Conservation (phyloP, 371 early-diverging fungal genomes). For the Mucor lusitanicus region DNA sequence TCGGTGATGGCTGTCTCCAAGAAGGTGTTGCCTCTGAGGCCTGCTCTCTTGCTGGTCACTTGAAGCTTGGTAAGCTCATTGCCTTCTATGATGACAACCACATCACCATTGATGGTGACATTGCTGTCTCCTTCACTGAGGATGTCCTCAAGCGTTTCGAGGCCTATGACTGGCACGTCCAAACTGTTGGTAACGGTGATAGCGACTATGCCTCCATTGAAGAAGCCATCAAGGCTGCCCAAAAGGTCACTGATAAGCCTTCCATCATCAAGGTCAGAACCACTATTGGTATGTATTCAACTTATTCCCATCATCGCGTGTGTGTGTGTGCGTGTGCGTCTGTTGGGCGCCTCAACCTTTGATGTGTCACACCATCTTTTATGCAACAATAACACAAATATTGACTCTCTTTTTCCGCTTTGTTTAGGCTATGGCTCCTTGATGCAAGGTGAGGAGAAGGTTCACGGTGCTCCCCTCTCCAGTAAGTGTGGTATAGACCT, state of each 20-base stretch:
- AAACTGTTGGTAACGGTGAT: conserved; percentile 83
- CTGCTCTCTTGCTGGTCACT: conserved; percentile 92
- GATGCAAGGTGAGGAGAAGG: conserved; percentile 87
- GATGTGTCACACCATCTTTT: background rate
- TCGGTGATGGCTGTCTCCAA: conserved; percentile 99
- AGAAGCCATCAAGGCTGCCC: conserved; percentile 77
- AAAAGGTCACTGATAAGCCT: conserved; percentile 86
- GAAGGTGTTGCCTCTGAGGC: conserved; percentile 99
- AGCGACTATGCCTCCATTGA: conserved; percentile 72
- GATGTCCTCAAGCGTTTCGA: conserved; percentile 91
- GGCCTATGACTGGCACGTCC: conserved; percentile 95
- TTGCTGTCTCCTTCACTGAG: conserved; percentile 92
- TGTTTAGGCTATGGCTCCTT: conserved; percentile 77
- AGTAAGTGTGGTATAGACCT: conserved; percentile 17
- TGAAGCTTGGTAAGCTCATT: conserved; percentile 94
- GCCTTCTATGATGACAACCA: conserved; percentile 98
- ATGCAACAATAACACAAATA: conserved; percentile 72
- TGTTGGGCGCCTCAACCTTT: background rate
- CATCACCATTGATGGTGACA: conserved; percentile 95
- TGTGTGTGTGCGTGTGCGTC: too few species aligned
- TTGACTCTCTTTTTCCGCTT: conserved; percentile 30
- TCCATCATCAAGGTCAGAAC: conserved; percentile 87
- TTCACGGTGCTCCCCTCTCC: conserved; percentile 68
- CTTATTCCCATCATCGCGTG: background rate
- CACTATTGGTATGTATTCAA: conserved; percentile 84